Conservation (phyloP, 2,329 filamentous ascomycete species). For the Claviceps spartinae region DNA sequence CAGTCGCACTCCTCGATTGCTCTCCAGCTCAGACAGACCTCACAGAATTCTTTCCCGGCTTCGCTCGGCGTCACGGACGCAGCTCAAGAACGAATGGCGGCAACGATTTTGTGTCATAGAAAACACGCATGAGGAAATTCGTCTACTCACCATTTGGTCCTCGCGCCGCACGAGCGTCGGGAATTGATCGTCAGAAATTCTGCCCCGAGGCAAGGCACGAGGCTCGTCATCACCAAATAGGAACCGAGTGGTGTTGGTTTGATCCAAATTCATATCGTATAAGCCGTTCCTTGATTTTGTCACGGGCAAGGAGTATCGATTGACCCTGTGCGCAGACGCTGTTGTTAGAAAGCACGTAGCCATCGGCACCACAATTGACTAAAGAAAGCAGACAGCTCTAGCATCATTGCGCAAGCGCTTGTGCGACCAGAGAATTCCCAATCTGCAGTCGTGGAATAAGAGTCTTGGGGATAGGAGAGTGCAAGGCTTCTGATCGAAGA, state of each 20-base stretch:
- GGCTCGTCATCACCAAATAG: constrained; percentile 69
- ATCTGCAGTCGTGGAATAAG: background rate
- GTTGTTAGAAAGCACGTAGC: constrained; percentile 6
- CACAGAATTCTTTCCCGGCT: no score
- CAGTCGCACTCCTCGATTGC: background rate
- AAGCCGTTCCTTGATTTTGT: constrained; percentile 54
- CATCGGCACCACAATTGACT: background rate
- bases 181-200: constrained; percentile 70
- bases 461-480: background rate
- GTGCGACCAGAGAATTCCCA: background rate
- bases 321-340: constrained; percentile 41
- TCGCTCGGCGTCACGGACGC: background rate
- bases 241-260: constrained; percentile 75
- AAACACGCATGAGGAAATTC: background rate
- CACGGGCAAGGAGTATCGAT: constrained; percentile 90
- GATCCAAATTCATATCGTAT: constrained; percentile 59
- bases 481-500: background rate
- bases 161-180: constrained; percentile 65
- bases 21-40: background rate
- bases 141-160: constrained; percentile 36
- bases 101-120: background rate
- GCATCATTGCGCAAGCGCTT: background rate
- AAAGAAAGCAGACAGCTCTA: background rate
- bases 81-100: background rate
- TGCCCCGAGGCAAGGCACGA: constrained; percentile 31